Percentiles rank a stretch among this genome's conserved stretches.
These are phyloP conservation scores for Phytophthora megakarya DNA, from an alignment of 352 stramenopile species.

Conservation along the genomic window DNA sequence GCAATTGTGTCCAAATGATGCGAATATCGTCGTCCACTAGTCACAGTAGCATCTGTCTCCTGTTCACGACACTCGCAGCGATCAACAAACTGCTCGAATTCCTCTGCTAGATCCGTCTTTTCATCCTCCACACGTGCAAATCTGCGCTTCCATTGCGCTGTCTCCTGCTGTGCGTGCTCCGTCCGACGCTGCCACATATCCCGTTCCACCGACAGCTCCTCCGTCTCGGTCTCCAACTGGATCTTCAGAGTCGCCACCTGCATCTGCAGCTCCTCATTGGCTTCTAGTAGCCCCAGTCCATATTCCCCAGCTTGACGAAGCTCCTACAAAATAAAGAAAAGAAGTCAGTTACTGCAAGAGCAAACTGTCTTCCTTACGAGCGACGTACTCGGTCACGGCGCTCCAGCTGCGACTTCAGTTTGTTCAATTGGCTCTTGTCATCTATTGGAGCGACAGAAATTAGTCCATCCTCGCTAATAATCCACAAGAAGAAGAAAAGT, in stretches of 20 bases:
- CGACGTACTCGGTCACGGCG: constrained; percentile 46
- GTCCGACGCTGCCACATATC: constrained; percentile 66
- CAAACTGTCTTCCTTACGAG: neutral
- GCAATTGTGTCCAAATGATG: constrained; percentile 40
- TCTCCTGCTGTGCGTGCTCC: constrained; percentile 63
- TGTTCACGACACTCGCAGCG: constrained; percentile 44
- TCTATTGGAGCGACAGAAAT: constrained; percentile 52
- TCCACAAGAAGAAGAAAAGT: neutral
- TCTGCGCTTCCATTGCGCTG: constrained; percentile 74
- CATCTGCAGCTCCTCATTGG: constrained; percentile 78
- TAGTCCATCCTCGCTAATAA: constrained; percentile 59
- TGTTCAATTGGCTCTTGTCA: constrained; percentile 53
- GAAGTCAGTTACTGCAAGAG: neutral
- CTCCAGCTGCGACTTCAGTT: constrained; percentile 50
- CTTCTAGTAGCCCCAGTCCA: constrained; percentile 71
- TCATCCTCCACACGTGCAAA: constrained; percentile 67
- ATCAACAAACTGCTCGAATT: constrained; percentile 60
- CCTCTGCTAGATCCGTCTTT: constrained; percentile 53
- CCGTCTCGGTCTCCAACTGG: constrained; percentile 64
- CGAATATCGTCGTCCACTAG: constrained; percentile 21
- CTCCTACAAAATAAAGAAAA: constrained; percentile 46
- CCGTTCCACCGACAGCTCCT: constrained; percentile 66
- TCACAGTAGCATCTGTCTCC: neutral
- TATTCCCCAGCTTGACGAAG: constrained; percentile 79
- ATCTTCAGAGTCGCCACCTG: constrained; percentile 75